Evolutionary conservation across 2,329 filamentous ascomycete genomes (phyloP).

Genomic region (Niveomyces coronatus): DNA sequence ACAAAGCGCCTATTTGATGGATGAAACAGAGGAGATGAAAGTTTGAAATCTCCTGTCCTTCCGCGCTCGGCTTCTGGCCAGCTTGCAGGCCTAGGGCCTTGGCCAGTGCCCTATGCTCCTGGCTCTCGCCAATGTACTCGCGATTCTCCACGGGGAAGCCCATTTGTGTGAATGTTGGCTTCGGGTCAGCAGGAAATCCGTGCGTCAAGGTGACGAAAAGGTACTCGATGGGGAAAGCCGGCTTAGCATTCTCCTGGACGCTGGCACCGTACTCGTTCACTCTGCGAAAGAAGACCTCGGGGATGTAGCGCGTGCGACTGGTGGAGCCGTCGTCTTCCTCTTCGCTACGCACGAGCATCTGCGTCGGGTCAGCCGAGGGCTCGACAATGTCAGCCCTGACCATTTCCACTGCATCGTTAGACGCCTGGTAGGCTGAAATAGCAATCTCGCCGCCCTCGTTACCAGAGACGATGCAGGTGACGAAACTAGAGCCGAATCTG

Average conservation of each 20-base stretch:
- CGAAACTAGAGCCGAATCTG: slow-evolving; percentile 89
- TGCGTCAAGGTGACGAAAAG: slow-evolving; percentile 92
- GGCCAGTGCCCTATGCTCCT: slow-evolving; percentile 62
- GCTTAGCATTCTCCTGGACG: slow-evolving; percentile 95
- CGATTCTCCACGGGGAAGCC: slow-evolving; percentile 89
- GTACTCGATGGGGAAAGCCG: slow-evolving; percentile 92
- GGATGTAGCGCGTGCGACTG: slow-evolving; percentile 76
- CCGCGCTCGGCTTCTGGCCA: slow-evolving; percentile 49
- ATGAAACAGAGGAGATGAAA: slow-evolving; percentile 92
- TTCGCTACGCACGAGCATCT: slow-evolving; percentile 91
- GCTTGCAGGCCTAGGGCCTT: slow-evolving; percentile 55
- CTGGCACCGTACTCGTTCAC: slow-evolving; percentile 96
- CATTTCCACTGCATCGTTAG: slow-evolving; percentile 95
- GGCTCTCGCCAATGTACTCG: slow-evolving; percentile 72
- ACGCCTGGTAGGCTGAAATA: slow-evolving; percentile 88
- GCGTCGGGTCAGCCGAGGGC: slow-evolving; percentile 80
- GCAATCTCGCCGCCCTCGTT: slow-evolving; percentile 82
- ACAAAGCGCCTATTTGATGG: slow-evolving; percentile 68
- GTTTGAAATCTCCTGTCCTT: slow-evolving; percentile 67
- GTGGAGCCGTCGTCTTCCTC: slow-evolving; percentile 66
- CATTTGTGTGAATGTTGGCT: slow-evolving; percentile 62
- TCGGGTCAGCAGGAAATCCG: slow-evolving; percentile 76
- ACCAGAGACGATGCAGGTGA: slow-evolving; percentile 91
- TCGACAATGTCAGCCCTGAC: slow-evolving; percentile 90
- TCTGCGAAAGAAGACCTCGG: slow-evolving; percentile 90